Base-by-base conservation (phyloP, 2,329 filamentous ascomycete genomes). In the Monilinia aucupariae region DNA sequence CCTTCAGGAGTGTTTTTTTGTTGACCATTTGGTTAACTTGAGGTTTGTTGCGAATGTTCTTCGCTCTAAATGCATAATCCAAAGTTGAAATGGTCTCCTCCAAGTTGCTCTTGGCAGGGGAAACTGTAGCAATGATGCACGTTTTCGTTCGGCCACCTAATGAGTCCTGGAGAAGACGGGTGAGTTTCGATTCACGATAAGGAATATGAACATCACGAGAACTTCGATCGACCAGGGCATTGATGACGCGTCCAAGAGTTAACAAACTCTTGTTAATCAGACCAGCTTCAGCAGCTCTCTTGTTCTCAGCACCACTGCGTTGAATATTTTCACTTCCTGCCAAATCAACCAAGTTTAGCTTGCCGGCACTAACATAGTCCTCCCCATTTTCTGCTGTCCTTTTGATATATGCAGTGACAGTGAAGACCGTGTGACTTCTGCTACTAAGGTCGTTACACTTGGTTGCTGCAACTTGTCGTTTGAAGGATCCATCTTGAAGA, bases 371-470 rank as follows among this genome's bases (percentile, higher is more conserved):
- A 55, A 97, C 83, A 71, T 90, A 92, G 66, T 97, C 93, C 73
- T 97, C 92, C 4, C 92, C 92, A 65, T 88, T 86, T 54, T 96
- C 90, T 2, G 85, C 85, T 0, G 85, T 85, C 66, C 89, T 87
- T 76, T 96, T 96, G 71, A 92, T 88, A 73, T 92, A 91, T 0
- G 92, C 90, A 0, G 93, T 97, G 65, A 99, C 90, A 9, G 94
- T 97, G 73, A 99, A 99, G 27, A 99, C 89, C 0, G 94, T 99
- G 74, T 99, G 96, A 78, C 92, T 96, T 75, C 94, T 87, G 71
- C 92, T 97, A 76, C 92, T 97, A 62, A 97, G 85, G 71, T 99
- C 94, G 75, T 99, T 99, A 83, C 94, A 99, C 76, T 97, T 97
- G n/a, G 94, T 99, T 4, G 96, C 92, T 7, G 94, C 96, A n/a